Base-by-base conservation (phyloP, 78 protist genomes). In the Dictyostelium citrinum region DNA sequence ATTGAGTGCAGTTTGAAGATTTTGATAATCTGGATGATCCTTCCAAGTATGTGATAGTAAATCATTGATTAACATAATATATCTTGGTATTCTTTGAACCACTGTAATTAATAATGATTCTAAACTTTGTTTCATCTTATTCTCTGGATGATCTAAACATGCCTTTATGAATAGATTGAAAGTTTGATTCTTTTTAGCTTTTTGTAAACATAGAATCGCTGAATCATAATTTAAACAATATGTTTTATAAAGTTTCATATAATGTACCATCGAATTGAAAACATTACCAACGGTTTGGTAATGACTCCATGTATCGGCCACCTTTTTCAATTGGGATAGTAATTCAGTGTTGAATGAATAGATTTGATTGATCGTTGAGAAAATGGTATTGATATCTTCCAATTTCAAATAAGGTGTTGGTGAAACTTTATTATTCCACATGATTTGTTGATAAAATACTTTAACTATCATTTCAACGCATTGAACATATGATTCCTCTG, bases 211-310 rank as follows among this genome's bases (percentile, higher is more conserved):
- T 0, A 74, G 68, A 20, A 85, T 85, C 0, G 91, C 91, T 0
- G 37, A 33, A 41, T 85, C 91, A 75, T 85, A 85, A 24, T 85
- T 85, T 9, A 85, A 76, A 45, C 91, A 85, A 60, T 85, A 85
- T 2, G 58, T 74, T 61, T 85, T 85, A 80, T 85, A 85, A 11
- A 85, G 46, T 60, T 76, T 85, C 43, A 85, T 22, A 45, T 68
- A 85, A 3, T 60, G 91, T 37, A 77, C 85, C 41, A 78, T 16
- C 2, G 60, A 33, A 17, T 61, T 46, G 55, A 88, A 88, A 43
- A 88, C 80, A 51, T 88, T 83, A 46, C 93, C 93, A 67, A 88
- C 77, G 17, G 80, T 88, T 78, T 88, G 93, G 45, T 43, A n/a
- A 8, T 33, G 61, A 1, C 46, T 22, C 93, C 93, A 88, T 22